These are phyloP conservation scores for Lentithecium fluviatile DNA, from an alignment of 495 filamentous ascomycete genomes.

Conservation along the genomic window DNA sequence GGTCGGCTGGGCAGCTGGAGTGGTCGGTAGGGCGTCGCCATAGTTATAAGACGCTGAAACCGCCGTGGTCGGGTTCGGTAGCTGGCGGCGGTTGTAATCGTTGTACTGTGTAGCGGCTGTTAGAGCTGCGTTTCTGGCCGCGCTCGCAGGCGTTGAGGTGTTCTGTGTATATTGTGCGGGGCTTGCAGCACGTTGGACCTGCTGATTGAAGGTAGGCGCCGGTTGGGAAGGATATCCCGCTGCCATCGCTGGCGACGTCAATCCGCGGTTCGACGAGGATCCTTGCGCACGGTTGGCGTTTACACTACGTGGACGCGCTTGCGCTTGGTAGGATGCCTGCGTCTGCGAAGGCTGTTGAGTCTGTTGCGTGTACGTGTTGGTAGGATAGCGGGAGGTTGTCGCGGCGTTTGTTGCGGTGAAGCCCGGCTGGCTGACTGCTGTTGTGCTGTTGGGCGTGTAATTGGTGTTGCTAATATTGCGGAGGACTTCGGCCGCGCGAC, in stretches of 20 bases:
- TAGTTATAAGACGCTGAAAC: slow-evolving; percentile 19
- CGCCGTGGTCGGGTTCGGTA: slow-evolving; percentile 14
- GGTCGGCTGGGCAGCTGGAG: slow-evolving; percentile 12
- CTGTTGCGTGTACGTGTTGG: slow-evolving; percentile 9
- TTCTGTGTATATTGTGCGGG: slow-evolving; percentile 17
- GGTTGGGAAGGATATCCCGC: slow-evolving; percentile 25
- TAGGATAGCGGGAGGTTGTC: slow-evolving; percentile 18
- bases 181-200: slow-evolving; percentile 20
- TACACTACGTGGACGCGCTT: slow-evolving; percentile 27
- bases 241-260: slow-evolving; percentile 18
- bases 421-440: slow-evolving; percentile 3
- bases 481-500: slow-evolving; percentile 27
- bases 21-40: slow-evolving; percentile 10
- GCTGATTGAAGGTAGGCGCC: slow-evolving; percentile 25
- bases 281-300: slow-evolving; percentile 13
- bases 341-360: slow-evolving; percentile 4
- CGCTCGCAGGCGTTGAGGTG: background rate
- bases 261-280: slow-evolving; percentile 2
- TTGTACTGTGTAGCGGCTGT: slow-evolving; percentile 19
- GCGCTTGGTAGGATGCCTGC: slow-evolving; percentile 11
- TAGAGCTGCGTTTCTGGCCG: background rate
- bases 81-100: slow-evolving; percentile 19
- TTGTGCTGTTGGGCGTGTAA: slow-evolving; percentile 1
- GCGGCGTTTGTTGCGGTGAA: slow-evolving; percentile 21
- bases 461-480: slow-evolving; percentile 34